Evolutionary conservation across 202 grass and related monocot genomes (phyloP), one percentile per base, ranked within the genome.

Genomic region (Tripidium arundinaceum): DNA sequence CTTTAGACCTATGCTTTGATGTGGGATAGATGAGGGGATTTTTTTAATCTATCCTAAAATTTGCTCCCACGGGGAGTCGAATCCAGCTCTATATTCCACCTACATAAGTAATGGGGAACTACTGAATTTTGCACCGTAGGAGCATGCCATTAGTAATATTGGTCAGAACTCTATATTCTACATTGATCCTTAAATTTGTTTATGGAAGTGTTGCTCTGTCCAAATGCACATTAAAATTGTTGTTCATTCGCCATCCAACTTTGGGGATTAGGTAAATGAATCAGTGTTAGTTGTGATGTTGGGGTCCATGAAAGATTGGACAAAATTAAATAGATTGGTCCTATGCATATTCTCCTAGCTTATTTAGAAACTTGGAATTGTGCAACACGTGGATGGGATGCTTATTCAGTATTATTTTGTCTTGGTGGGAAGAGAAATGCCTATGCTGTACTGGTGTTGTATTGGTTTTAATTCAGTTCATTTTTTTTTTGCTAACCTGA

Each of bases 201-300:
- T 79, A 46, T 45, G 28, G 47, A 65, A 58, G 24, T 65, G n/a
- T 37, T 74, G 60, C 46, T 74, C 34, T 85, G 63, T 79, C 16
- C 22, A 36, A 59, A 74, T 58, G 46, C 58, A 67, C 15, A 68
- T 80, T 28, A 74, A 59, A 72, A 46, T 66, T 68, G 61, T 58
- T 10, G 9, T 57, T 57, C 72, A 47, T 68, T 65, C 65, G 68
- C 45, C 27, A 74, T 52, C 19, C 0, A 1, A 1, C 45, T 46
- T 59, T 86, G 60, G 37, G 76, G 47, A 86, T 86, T 86, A 86
- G 76, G 83, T 86, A 74, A 79, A 86, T 74, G 59, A 86, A 80
- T 86, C 26, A 19, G 26, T 74, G 49, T 80, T 85, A 59, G 77
- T 86, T 85, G 60, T 86, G 27, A 74, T 58, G n/a, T 75, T 66